Base-by-base conservation (phyloP, 2,329 filamentous ascomycete species). In the Penicillium hesseltinei region DNA sequence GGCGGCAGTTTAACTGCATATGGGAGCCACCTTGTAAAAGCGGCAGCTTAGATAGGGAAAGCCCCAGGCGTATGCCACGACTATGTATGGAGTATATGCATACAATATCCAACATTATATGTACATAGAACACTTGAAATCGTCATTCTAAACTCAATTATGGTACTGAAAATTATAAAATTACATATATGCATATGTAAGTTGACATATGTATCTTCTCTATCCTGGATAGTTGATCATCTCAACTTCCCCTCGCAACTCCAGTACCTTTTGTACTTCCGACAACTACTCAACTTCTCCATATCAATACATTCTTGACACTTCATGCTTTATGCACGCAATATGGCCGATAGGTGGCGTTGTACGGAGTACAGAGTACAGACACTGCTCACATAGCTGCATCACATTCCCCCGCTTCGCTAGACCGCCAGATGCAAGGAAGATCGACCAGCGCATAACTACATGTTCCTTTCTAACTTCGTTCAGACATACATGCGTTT, bases 371-470 rank as follows among this genome's bases (percentile, higher is more conserved):
- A n/a, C 27, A 19, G 31, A 33, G 11, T 43, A 25, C 23, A 31
- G 25, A 17, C 23, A 45, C 42, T 45, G 50, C 23, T 36, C 51
- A 44, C 39, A 52, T 23, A 35, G 17, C 39, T 42, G 40, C 25
- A 46, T 47, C 49, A 56, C 49, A 52, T 56, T 56, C 53, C 53
- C 53, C 54, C 48, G 35, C 47, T 45, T 35, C 21, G 51, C 56
- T 56, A 60, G 64, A 66, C 64, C 64, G 64, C 64, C 51, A 66
- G 58, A 64, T 51, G 64, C 63, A 66, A 66, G 64, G 62, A 62
- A 59, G 60, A 65, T 64, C 62, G 62, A 62, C 62, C 62, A 64
- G 48, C 62, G 53, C 63, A 66, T 60, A 51, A 44, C 40, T 25
- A 21, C 29, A 23, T 52, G 25, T 39, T 27, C 35, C 35, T 50